A percentile compares a stretch with the other conserved stretches of the same genome.
Conservation (phyloP, 148 eudicot genomes). For the Vaccinium myrtillus region DNA sequence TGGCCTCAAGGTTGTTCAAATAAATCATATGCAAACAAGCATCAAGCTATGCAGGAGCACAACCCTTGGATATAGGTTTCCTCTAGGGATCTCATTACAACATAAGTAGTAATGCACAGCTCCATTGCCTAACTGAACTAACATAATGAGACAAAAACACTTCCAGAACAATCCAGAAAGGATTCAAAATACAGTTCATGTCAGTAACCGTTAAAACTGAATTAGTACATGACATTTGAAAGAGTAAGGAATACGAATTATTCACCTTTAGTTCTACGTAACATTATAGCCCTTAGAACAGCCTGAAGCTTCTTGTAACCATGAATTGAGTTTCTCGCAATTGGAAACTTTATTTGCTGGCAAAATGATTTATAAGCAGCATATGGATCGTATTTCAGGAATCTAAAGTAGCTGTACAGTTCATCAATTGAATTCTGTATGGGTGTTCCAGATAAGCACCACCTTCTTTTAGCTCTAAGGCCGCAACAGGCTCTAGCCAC, state of each 20-base stretch:
- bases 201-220: neutral
- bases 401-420: conserved; percentile 89
- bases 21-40: neutral
- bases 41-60: conserved; percentile 9
- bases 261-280: conserved; percentile 97
- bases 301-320: conserved; percentile 97
- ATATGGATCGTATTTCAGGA: conserved; percentile 84
- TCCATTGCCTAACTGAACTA: neutral
- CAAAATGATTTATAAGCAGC: conserved; percentile 61
- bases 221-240: neutral
- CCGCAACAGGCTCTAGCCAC: conserved; percentile 98
- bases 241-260: neutral
- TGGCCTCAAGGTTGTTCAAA: neutral
- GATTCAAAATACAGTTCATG: neutral
- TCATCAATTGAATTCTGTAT: conserved; percentile 96
- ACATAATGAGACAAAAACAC: neutral
- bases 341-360: conserved; percentile 59
- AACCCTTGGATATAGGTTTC: neutral
- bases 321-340: conserved; percentile 66
- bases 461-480: conserved; percentile 85
- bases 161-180: neutral
- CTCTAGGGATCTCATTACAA: neutral
- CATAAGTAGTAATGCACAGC: neutral
- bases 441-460: conserved; percentile 99
- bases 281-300: conserved; percentile 74